phyloP scores from a whole-genome alignment of 495 filamentous ascomycete genomes.

The Amniculicola lignicola region DNA sequence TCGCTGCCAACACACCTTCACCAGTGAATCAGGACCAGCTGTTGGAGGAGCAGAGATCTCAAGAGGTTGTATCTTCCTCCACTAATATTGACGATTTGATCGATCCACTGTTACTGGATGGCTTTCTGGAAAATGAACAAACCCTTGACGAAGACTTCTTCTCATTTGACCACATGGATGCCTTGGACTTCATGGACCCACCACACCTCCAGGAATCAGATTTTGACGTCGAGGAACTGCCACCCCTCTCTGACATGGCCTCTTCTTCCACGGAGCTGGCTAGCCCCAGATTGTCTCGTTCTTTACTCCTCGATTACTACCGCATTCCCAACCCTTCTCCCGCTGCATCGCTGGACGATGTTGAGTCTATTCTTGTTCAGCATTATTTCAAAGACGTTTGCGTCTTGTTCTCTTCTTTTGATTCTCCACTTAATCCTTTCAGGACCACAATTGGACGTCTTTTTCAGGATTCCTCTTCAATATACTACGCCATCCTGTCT shows the following conservation, averaged over 20 bases:
- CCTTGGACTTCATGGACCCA: constrained; percentile 6
- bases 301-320: constrained; percentile 31
- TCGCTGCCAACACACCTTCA: neutral
- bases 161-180: constrained; percentile 1
- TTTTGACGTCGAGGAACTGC: constrained; percentile 15
- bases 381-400: constrained; percentile 62
- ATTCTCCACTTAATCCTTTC: constrained; percentile 58
- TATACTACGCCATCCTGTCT: constrained; percentile 59
- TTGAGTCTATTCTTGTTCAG: constrained; percentile 51
- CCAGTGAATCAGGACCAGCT: neutral
- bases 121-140: neutral
- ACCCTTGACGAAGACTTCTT: constrained; percentile 2
- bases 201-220: neutral
- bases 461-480: constrained; percentile 55
- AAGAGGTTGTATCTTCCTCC: neutral
- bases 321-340: constrained; percentile 21
- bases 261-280: neutral
- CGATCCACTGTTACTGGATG: constrained; percentile 15
- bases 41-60: neutral
- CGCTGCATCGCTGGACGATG: constrained; percentile 10
- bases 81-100: constrained; percentile 4
- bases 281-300: constrained; percentile 20
- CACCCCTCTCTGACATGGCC: neutral
- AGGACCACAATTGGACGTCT: constrained; percentile 54
- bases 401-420: constrained; percentile 57